phyloP scores from a whole-genome alignment of 1,284 basidiomycete species.

The Fomitopsis schrenkii region DNA sequence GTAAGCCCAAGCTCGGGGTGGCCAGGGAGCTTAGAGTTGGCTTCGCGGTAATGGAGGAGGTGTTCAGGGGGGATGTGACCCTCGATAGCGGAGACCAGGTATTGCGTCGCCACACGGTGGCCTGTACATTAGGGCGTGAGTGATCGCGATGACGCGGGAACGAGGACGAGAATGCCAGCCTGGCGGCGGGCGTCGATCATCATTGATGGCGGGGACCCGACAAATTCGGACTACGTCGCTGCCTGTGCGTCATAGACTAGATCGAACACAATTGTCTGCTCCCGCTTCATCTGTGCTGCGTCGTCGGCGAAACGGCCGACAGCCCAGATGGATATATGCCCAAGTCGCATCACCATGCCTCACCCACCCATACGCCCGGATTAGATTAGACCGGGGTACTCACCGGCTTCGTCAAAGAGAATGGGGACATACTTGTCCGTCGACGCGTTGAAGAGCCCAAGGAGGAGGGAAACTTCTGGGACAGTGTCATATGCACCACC shows the following conservation, averaged over 20 bases:
- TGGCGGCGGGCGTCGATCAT: neutral
- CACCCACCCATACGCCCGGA: neutral
- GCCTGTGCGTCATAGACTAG: neutral
- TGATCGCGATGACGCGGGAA: neutral
- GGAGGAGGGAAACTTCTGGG: conserved; percentile 74
- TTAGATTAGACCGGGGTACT: conserved; percentile 16
- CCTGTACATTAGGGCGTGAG: conserved; percentile 37
- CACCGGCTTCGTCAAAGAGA: conserved; percentile 77
- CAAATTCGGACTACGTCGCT: neutral
- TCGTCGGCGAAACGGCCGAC: neutral
- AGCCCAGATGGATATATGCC: neutral
- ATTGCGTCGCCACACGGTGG: conserved; percentile 85
- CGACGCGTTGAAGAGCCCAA: conserved; percentile 64
- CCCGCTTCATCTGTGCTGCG: neutral
- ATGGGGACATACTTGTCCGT: conserved; percentile 56
- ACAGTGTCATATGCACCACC: conserved; percentile 85
- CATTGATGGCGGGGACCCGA: neutral
- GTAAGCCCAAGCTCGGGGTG: conserved; percentile 84
- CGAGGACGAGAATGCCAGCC: neutral
- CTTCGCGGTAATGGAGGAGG: conserved; percentile 78
- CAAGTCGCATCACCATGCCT: neutral
- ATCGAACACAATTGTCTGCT: neutral
- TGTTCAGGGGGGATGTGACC: conserved; percentile 70
- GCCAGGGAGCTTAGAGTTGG: conserved; percentile 80
- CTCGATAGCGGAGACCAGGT: conserved; percentile 73